Evolutionary conservation across 768 basidiomycete species (phyloP).

Genomic region (Russula olivacea): DNA sequence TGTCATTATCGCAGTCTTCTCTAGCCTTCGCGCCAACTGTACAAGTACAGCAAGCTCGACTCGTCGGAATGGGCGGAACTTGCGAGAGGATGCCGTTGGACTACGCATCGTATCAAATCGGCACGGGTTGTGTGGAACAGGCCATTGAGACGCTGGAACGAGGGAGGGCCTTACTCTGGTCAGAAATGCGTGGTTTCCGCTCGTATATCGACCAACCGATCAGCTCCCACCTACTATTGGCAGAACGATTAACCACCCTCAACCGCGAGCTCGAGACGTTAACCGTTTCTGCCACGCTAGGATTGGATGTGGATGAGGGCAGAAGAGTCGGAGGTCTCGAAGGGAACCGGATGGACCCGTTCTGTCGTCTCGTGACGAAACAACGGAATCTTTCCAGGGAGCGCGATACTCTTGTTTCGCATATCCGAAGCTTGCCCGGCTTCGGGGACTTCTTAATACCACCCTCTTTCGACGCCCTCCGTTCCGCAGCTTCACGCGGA

Average conservation of each 20-base stretch:
- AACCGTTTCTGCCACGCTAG: neutral
- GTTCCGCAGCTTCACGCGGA: neutral
- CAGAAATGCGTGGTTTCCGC: constrained; percentile 1
- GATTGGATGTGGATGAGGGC: neutral
- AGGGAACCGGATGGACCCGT: neutral
- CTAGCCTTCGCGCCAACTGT: neutral
- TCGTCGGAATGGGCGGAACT: neutral
- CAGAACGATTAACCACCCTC: neutral
- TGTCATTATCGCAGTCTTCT: neutral
- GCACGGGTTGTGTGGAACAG: neutral
- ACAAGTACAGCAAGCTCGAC: neutral
- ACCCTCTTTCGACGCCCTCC: constrained; percentile 1
- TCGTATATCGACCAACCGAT: neutral
- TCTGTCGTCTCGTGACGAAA: constrained; percentile 3
- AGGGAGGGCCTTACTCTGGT: neutral
- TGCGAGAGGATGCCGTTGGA: constrained; percentile 3
- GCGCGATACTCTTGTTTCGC: neutral
- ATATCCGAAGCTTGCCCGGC: neutral
- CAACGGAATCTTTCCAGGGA: neutral
- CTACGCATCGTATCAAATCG: neutral
- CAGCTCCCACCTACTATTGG: neutral
- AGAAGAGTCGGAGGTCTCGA: neutral
- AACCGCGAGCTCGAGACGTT: constrained; percentile 3
- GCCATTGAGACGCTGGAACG: constrained; percentile 5
- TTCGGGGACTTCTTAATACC: neutral